Conservation (phyloP, 495 filamentous ascomycete species). For the Penicillium canariense region DNA sequence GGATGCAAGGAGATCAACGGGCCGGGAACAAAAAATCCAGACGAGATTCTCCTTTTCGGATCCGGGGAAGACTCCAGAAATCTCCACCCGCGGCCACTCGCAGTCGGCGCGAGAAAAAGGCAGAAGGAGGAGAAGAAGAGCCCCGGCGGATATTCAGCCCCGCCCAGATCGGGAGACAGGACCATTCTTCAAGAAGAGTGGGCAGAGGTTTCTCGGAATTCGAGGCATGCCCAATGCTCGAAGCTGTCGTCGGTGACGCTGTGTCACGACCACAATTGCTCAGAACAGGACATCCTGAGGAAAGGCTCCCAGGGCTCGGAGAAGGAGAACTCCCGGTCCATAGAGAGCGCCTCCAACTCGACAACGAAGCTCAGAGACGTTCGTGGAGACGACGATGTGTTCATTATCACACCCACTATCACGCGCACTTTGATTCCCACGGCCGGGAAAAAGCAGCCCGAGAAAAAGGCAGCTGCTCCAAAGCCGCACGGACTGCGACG, state of each 20-base stretch:
- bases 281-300: constrained; percentile 19
- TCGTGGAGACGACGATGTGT: constrained; percentile 40
- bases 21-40: constrained; percentile 36
- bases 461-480: constrained; percentile 13
- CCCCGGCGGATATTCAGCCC: constrained; percentile 10
- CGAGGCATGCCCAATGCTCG: constrained; percentile 44
- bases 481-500: constrained; percentile 27
- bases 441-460: constrained; percentile 3
- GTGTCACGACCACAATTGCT: constrained; percentile 31
- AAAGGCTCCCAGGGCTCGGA: constrained; percentile 16
- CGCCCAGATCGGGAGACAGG: constrained; percentile 17
- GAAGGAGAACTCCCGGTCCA: constrained; percentile 30
- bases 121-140: constrained; percentile 23
- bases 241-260: constrained; percentile 33
- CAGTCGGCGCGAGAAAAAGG: constrained; percentile 25
- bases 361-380: constrained; percentile 18
- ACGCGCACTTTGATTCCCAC: constrained; percentile 38
- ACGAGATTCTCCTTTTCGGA: constrained; percentile 43
- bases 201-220: constrained; percentile 40
- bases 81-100: constrained; percentile 24
- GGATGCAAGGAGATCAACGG: constrained; percentile 46
- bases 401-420: constrained; percentile 52
- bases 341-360: constrained; percentile 8
- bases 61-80: constrained; percentile 28
- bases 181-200: constrained; percentile 30